Conservation (phyloP, 305 asterid genomes). For the Fraxinus platypoda region DNA sequence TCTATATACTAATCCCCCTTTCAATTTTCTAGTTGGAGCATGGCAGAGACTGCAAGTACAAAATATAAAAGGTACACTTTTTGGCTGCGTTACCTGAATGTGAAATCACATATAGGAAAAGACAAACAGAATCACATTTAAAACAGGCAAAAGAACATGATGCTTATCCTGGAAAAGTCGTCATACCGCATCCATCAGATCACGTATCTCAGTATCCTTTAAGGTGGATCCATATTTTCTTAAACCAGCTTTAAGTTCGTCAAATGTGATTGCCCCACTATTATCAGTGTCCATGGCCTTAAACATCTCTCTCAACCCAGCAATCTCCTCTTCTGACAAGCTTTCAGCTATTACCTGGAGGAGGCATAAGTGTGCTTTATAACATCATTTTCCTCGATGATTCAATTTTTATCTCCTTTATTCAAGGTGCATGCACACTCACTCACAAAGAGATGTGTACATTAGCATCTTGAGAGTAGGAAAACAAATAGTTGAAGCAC, state of each 20-base stretch:
- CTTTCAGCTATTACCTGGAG: slow-evolving; percentile 93
- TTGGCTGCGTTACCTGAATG: not conserved
- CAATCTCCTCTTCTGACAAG: slow-evolving; percentile 97
- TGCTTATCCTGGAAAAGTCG: slow-evolving; percentile 17
- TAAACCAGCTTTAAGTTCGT: slow-evolving; percentile 91
- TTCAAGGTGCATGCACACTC: not conserved
- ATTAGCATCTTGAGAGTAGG: not conserved
- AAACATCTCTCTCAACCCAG: slow-evolving; percentile 93
- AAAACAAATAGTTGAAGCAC: not conserved
- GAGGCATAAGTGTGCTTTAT: slow-evolving; percentile 19
- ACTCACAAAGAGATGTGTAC: not conserved
- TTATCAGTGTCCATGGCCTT: slow-evolving; percentile 92
- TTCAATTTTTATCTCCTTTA: slow-evolving; percentile 11
- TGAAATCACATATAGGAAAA: not conserved
- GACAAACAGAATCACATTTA: slow-evolving; percentile 14
- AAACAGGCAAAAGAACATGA: slow-evolving; percentile 16
- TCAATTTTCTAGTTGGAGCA: not conserved
- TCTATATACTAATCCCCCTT: not conserved
- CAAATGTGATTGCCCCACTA: slow-evolving; percentile 92
- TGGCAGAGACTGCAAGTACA: not conserved
- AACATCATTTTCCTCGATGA: not conserved
- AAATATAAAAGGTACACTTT: not conserved
- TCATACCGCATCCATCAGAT: slow-evolving; percentile 96
- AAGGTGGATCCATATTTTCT: slow-evolving; percentile 91
- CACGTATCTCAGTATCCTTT: slow-evolving; percentile 89